Conservation (phyloP, 2,329 filamentous ascomycete species). For the Fusarium palustre region DNA sequence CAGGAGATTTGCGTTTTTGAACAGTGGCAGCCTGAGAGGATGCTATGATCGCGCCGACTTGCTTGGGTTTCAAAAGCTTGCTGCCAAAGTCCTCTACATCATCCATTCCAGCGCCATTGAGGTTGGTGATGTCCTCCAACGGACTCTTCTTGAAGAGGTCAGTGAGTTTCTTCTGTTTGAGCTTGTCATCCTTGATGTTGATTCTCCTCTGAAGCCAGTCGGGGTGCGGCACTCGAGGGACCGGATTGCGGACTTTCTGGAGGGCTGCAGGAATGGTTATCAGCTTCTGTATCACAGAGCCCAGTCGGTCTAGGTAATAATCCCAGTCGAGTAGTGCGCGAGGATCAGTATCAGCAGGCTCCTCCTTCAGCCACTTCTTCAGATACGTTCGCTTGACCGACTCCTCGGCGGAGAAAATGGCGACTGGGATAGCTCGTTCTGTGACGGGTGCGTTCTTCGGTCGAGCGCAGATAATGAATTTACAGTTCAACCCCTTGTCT, state of each 20-base stretch:
- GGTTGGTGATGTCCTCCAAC: slow-evolving; percentile 78
- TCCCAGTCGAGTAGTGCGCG: slow-evolving; percentile 93
- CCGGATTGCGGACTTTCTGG: slow-evolving; percentile 94
- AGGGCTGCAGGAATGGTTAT: slow-evolving; percentile 98
- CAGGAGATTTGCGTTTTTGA: slow-evolving; percentile 80
- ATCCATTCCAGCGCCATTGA: slow-evolving; percentile 63
- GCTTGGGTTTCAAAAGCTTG: slow-evolving; percentile 74
- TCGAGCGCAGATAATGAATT: slow-evolving; percentile 94
- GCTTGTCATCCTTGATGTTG: slow-evolving; percentile 93
- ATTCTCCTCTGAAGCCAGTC: slow-evolving; percentile 97
- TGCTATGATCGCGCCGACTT: slow-evolving; percentile 64
- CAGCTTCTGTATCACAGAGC: slow-evolving; percentile 97
- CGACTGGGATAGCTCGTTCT: slow-evolving; percentile 91
- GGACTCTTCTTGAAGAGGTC: slow-evolving; percentile 79
- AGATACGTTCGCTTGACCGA: slow-evolving; percentile 89
- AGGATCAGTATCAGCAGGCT: slow-evolving; percentile 90
- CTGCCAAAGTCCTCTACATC: slow-evolving; percentile 88
- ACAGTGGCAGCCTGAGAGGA: slow-evolving; percentile 64
- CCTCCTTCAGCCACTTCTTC: slow-evolving; percentile 95
- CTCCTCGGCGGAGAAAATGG: slow-evolving; percentile 95
- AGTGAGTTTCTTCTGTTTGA: slow-evolving; percentile 99
- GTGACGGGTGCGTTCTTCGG: slow-evolving; percentile 93
- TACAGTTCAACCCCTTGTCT: slow-evolving; percentile 98
- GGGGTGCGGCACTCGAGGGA: slow-evolving; percentile 91
- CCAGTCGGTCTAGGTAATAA: slow-evolving; percentile 95